Base-by-base conservation (phyloP, 2,329 filamentous ascomycete species). In the Lasiodiplodia gonubiensis region DNA sequence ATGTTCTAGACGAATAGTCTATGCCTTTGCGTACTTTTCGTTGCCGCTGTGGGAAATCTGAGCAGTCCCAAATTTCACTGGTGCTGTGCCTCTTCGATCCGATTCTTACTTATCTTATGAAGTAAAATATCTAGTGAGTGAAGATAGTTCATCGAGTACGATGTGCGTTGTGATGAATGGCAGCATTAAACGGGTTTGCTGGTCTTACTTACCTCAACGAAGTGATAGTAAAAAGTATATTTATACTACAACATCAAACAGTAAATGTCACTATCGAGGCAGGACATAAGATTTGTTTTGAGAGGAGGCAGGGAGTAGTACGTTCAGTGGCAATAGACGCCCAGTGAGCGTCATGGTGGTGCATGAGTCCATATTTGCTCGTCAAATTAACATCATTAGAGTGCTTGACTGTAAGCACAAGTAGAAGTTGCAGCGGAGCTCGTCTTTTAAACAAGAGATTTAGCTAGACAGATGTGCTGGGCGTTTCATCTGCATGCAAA, bases 71-170 rank as follows among this genome's bases (percentile, higher is more conserved):
- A 16, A 12, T 16, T 2, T 46, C 3, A 8, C 18, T 21, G 42
- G 7, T 7, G 42, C 42, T 33, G 30, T 33, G 18, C 18, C 42
- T 7, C 2, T 7, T 21, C 18, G 5, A 46, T 33, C 10, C 30
- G 27, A n/a, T 2, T 2, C 6, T 1, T n/a, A 4, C 18, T n/a
- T 3, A 2, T 2, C 18, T n/a, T 3, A 2, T 2, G n/a, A 7
- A 46, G 42, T 8, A n/a, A 18, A 21, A 3, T 46, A 4, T 16
- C 16, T n/a, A 7, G 5, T n/a, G 18, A 42, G 16, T 16, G 18
- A 7, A 18, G 16, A 18, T n/a, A n/a, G n/a, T n/a, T n/a, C 14
- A 21, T 46, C n/a, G 5, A 5, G 5, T 21, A 4, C 2, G n/a
- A 21, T 21, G 42, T 21, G 11, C 7, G 42, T 46, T 1, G n/a